Base-by-base conservation (phyloP, 371 early-diverging fungal genomes). In the Mortierella sp. region DNA sequence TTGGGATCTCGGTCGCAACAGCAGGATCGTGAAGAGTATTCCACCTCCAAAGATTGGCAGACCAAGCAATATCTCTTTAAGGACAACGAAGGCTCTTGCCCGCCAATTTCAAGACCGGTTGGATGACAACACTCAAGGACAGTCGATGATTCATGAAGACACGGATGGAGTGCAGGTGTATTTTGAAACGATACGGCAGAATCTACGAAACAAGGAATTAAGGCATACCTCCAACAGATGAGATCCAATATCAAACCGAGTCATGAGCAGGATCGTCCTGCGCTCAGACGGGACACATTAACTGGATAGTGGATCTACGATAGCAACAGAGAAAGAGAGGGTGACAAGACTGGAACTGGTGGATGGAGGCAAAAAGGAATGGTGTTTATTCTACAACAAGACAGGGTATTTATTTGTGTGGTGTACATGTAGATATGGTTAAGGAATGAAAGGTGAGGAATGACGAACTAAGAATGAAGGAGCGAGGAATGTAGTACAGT, bases 291-390 rank as follows among this genome's bases (percentile, higher is more conserved):
- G 26, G 13, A 3, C 75, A 75, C 45, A 38, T 75, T n/a, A 7
- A 42, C 45, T 75, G 75, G 75, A 75, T 68, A 48, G 63, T 75
- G 48, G 75, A 75, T n/a, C n/a, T n/a, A n/a, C n/a, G n/a, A n/a
- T n/a, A n/a, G n/a, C n/a, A n/a, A n/a, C n/a, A n/a, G n/a, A n/a
- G n/a, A n/a, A n/a, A n/a, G n/a, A n/a, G n/a, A n/a, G n/a, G n/a
- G n/a, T n/a, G n/a, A n/a, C n/a, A n/a, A n/a, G n/a, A n/a, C n/a
- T n/a, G n/a, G n/a, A n/a, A n/a, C n/a, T n/a, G n/a, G n/a, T n/a
- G n/a, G n/a, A n/a, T n/a, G n/a, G n/a, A n/a, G n/a, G n/a, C n/a
- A n/a, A n/a, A n/a, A n/a, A n/a, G n/a, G n/a, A n/a, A n/a, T n/a
- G n/a, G n/a, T n/a, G n/a, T n/a, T n/a, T n/a, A n/a, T n/a, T n/a